Base-by-base conservation (phyloP, 352 stramenopile species). In the Phytophthora pseudosyringae region DNA sequence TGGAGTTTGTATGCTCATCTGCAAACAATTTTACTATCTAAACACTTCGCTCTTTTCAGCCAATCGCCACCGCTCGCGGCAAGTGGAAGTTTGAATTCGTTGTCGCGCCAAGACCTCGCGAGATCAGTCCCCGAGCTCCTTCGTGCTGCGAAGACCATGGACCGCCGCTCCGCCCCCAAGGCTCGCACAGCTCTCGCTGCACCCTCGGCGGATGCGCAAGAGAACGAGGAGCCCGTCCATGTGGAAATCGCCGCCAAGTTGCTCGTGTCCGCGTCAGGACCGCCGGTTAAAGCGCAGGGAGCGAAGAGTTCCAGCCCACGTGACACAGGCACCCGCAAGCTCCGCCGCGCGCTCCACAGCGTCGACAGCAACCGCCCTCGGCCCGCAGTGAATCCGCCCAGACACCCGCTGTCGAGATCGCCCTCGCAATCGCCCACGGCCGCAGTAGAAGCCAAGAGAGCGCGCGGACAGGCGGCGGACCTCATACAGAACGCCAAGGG, bases 21-120 rank as follows among this genome's bases (percentile, higher is more conserved):
- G 59, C 59, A 65, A 64, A 26, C 6, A 12, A 8, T 49, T 46
- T 10, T 2, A 25, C 7, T 26, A 53, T 41, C 53, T 25, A 55
- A 49, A 29, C 8, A 25, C 5, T 15, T 21, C 18, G n/a, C 7
- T 47, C 5, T 48, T 71, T 71, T 75, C 55, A 61, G 13, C 67
- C 61, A 75, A 75, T 75, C n/a, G 18, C 8, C 16, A 1, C 26
- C 5, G 25, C 43, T 71, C 56, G 54, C 59, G 60, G 69, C 49
- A 78, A 71, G 55, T 72, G 38, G 49, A 65, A 74, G 65, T 76
- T 76, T 73, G 57, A 73, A 76, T 62, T 73, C 35, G 16, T 54
- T 48, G 53, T 59, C 68, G 64, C 58, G 53, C 46, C 53, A 66
- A 66, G 41, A 21, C 21, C 21, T 21, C 21, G 21, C 43, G 10